These are phyloP conservation scores for Macrolepiota dolichaula DNA, from an alignment of 768 basidiomycete species.

Conservation along the genomic window DNA sequence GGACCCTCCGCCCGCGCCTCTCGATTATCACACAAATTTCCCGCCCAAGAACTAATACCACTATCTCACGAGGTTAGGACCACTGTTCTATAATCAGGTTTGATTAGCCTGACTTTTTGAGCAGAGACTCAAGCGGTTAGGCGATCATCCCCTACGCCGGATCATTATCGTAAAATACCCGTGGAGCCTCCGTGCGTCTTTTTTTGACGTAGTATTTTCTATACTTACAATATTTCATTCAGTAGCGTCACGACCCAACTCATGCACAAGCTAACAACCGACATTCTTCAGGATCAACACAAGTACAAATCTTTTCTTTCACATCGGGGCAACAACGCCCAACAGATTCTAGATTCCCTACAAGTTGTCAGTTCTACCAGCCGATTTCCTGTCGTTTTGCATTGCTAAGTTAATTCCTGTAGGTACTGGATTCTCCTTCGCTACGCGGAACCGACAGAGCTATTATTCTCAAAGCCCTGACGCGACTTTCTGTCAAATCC, in stretches of 20 bases:
- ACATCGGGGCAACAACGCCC: constrained; percentile 6
- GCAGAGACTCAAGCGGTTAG: not conserved
- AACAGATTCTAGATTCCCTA: constrained; percentile 11
- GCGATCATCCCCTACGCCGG: not conserved
- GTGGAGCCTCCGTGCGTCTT: not conserved
- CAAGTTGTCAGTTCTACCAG: constrained; percentile 8
- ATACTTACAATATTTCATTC: not conserved
- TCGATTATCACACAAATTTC: constrained; percentile 7
- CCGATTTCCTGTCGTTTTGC: not conserved
- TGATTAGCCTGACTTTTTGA: not conserved
- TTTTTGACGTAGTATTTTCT: not conserved
- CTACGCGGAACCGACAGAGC: not conserved
- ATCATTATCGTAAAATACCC: not conserved
- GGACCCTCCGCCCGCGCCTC: not conserved
- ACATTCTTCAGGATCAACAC: constrained; percentile 2
- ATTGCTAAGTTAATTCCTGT: not conserved
- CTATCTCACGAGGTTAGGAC: not conserved
- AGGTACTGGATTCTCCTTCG: constrained; percentile 6
- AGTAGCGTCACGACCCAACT: not conserved
- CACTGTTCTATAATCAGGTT: not conserved
- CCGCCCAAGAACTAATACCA: not conserved
- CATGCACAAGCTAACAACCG: not conserved
- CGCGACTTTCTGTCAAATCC: constrained; percentile 23
- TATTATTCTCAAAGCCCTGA: constrained; percentile 6
- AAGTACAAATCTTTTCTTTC: constrained; percentile 9